A percentile compares a stretch with the other conserved stretches of the same genome.
Conservation (phyloP, 257 asterid genomes). For the Gynochthodes officinalis region DNA sequence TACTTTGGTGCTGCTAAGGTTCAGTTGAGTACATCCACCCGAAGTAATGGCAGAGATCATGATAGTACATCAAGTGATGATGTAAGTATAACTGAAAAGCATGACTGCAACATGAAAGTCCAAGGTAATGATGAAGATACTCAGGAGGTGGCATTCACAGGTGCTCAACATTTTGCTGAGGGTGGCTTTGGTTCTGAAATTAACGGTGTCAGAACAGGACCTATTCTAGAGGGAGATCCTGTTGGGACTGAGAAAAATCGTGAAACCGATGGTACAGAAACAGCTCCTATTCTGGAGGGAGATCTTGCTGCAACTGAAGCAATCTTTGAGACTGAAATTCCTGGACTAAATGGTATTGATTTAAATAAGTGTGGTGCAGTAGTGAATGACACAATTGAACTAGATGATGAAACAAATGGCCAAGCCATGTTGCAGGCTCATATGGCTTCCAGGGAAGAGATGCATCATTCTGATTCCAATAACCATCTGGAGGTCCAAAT, state of each 20-base stretch:
- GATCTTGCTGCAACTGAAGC: slow-evolving; percentile 58
- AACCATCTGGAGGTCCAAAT: slow-evolving; percentile 17
- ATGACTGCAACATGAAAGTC: slow-evolving; percentile 60
- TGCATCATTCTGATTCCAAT: slow-evolving; percentile 26
- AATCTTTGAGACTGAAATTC: slow-evolving; percentile 63
- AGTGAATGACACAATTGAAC: slow-evolving; percentile 48
- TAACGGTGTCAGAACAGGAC: slow-evolving; percentile 47
- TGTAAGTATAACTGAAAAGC: slow-evolving; percentile 73
- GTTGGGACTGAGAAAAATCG: slow-evolving; percentile 55
- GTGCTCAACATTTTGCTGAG: slow-evolving; percentile 37
- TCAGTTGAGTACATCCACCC: slow-evolving; percentile 29
- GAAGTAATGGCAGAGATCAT: slow-evolving; percentile 31
- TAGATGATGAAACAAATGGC: slow-evolving; percentile 38
- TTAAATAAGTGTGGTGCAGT: slow-evolving; percentile 35
- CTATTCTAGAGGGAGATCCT: slow-evolving; percentile 40
- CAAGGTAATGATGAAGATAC: slow-evolving; percentile 61
- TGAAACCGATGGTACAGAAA: slow-evolving; percentile 49
- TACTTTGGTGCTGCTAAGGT: slow-evolving; percentile 34
- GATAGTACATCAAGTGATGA: slow-evolving; percentile 59
- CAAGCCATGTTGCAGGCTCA: slow-evolving; percentile 32
- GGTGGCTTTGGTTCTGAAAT: slow-evolving; percentile 86
- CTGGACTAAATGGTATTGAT: slow-evolving; percentile 37
- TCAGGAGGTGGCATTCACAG: slow-evolving; percentile 68
- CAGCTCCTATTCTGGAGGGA: slow-evolving; percentile 35
- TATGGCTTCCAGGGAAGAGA: slow-evolving; percentile 11